Evolutionary conservation across 1,284 basidiomycete genomes (phyloP).

Genomic region (Entoloma clypeatum): DNA sequence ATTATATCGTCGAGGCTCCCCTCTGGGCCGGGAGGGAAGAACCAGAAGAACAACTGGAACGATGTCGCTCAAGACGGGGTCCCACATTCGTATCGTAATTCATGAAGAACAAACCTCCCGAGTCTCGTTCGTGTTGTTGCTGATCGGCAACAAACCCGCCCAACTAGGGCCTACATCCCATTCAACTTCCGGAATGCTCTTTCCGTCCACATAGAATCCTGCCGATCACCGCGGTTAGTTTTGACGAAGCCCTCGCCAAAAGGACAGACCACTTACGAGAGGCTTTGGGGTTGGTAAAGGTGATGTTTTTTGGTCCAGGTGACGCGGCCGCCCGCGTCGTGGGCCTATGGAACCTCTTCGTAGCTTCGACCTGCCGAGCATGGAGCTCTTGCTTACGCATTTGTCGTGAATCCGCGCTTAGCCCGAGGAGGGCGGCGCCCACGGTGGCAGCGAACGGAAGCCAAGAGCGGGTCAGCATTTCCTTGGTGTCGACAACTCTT

Average conservation of each 20-base stretch:
- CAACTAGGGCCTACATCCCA: constrained; percentile 75
- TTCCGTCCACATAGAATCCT: constrained; percentile 75
- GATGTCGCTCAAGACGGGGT: too few relatives aligned
- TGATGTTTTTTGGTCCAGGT: constrained; percentile 58
- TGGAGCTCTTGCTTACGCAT: constrained; percentile 37
- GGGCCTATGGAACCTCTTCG: constrained; percentile 32
- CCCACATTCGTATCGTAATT: too few relatives aligned
- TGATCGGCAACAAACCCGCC: constrained; percentile 72
- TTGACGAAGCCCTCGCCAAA: neutral
- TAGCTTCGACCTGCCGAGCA: constrained; percentile 37
- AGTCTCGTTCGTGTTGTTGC: constrained; percentile 53
- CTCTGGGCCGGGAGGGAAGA: constrained; percentile 74
- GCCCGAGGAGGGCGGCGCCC: too few relatives aligned
- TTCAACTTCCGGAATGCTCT: constrained; percentile 60
- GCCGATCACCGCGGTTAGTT: neutral
- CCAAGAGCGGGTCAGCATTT: constrained; percentile 15
- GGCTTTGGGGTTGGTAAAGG: constrained; percentile 65
- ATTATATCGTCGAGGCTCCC: constrained; percentile 70
- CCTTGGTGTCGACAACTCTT: neutral
- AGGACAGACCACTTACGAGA: constrained; percentile 39
- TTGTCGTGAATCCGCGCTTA: constrained; percentile 21
- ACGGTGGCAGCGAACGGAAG: constrained; percentile 12
- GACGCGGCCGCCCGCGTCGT: constrained; percentile 20
- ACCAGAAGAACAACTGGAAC: constrained; percentile 79
- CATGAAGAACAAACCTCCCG: constrained; percentile 45